Base-by-base conservation (phyloP, 768 basidiomycete species). In the Cyclocybe aegerita region DNA sequence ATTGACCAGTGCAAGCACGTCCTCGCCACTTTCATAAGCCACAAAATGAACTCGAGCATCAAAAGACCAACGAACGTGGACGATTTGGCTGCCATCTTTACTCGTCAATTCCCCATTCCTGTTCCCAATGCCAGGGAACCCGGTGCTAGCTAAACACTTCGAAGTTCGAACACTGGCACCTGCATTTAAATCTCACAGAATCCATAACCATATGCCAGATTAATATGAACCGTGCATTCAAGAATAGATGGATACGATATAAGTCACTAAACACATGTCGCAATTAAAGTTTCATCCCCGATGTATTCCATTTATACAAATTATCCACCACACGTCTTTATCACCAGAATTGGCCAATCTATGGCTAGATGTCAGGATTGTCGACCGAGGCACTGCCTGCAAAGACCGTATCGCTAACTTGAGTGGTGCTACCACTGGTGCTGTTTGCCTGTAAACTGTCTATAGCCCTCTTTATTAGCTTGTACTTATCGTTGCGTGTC, bases 1-100 rank as follows among this genome's bases (percentile, higher is more conserved):
- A 17, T 29, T 14, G 42, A 37, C 10, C 55, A 92, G 90, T 93
- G 90, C 61, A 92, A 93, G 63, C 90, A 93, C 63, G 65, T 89
- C 2, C 72, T 93, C 17, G 90, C 90, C 2, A 75, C 79, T 9
- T 69, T 74, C 10, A 69, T 93, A 10, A 86, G 86, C 2, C 65
- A 78, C 23, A 78, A 74, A 45, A 64, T 89, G 43, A 70, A 69
- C 3, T 73, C 72, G 47, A 82, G 74, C 52, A 58, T 80, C 34
- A 76, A 85, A 46, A 77, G 81, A 15, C 65, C 73, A 32, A 63
- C 79, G 39, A 65, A 61, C 17, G 61, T 66, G 3, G 74, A 81
- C 47, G 79, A 83, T 33, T 68, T 89, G n/a, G 71, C 74, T 14
- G 55, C 69, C 8, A 53, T 80, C 38, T 69, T 78, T 43, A 52